Conservation (phyloP, 345 rosid genomes). For the Gossypium ekmanianum region DNA sequence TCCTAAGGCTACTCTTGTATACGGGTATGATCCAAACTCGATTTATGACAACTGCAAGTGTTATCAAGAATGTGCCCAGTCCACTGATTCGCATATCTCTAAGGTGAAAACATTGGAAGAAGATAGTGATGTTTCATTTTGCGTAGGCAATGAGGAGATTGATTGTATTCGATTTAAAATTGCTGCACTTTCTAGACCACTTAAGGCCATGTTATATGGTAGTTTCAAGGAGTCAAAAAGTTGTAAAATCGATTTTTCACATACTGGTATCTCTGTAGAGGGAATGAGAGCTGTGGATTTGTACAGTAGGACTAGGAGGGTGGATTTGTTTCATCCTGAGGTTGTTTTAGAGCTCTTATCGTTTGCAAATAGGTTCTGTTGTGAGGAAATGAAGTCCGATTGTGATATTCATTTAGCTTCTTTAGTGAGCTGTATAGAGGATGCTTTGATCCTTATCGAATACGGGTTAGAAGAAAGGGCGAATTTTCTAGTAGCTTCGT, state of each 20-base stretch:
- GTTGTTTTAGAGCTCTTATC: conserved; percentile 70
- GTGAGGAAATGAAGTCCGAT: conserved; percentile 73
- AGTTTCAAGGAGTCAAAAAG: conserved; percentile 61
- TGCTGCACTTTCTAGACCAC: conserved; percentile 72
- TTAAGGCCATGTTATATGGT: conserved; percentile 75
- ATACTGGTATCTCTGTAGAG: conserved; percentile 57
- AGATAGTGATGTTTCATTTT: conserved; percentile 55
- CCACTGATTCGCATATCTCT: too few relatives aligned
- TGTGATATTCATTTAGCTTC: conserved; percentile 71
- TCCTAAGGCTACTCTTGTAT: conserved; percentile 65
- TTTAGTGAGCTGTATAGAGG: conserved; percentile 50
- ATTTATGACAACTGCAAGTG: conserved; percentile 64
- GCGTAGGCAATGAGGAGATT: conserved; percentile 72
- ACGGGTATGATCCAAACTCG: conserved; percentile 69
- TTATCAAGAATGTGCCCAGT: neutral
- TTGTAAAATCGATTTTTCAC: conserved; percentile 62
- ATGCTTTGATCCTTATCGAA: conserved; percentile 63
- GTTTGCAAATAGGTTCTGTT: conserved; percentile 76
- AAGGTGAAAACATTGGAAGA: too few relatives aligned
- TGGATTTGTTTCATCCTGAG: conserved; percentile 38
- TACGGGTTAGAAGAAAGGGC: conserved; percentile 77
- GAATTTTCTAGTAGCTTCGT: conserved; percentile 76
- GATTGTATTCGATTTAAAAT: conserved; percentile 61
- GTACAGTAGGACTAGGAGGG: conserved; percentile 59
- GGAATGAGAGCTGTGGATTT: conserved; percentile 70